Evolutionary conservation across 1,284 basidiomycete genomes (phyloP), one percentile per base, ranked within the genome.

Genomic region (Papiliotrema laurentii): DNA sequence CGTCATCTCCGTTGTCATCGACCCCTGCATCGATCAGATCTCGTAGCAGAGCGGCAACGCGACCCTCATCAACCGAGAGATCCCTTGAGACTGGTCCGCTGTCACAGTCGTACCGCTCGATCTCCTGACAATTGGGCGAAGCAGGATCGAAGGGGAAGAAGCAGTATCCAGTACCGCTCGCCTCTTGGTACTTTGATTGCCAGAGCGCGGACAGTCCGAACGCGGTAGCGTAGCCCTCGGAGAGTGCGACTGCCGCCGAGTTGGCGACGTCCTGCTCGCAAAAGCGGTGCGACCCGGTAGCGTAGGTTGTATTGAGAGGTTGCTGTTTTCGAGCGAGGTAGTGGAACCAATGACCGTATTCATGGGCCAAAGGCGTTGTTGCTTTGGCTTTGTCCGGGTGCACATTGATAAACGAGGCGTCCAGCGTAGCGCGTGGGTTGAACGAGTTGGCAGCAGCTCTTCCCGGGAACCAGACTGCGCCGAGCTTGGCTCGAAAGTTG

Each of bases 261-360:
- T 37, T 11, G 35, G 35, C 11, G 11, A 7, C 19, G 10, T 37
- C 35, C 18, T 37, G 35, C 30, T 33, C 10, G 19, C 35, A 37
- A 19, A 37, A 37, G 18, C 19, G 7, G 35, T 37, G 35, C 11
- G 35, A 11, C 35, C 19, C 19, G 35, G 10, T 19, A 7, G 10
- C 18, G 10, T 11, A 19, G 18, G 10, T 19, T 10, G 10, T 11
- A 37, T 37, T 37, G 11, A 37, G 35, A 21, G 9, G 7, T 19
- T 10, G 11, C 11, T 37, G 35, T 37, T 37, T 37, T 37, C 35
- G 35, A 21, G 35, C 35, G 35, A 37, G 35, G 11, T 19, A 37
- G 18, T 37, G 35, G 35, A 37, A 37, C 35, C 35, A 37, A 19
- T 37, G 35, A 37, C 35, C 35, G 35, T 37, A 37, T 21, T 37